phyloP scores from a whole-genome alignment of 2,329 filamentous ascomycete genomes.

The Byssoonygena ceratinophila region DNA sequence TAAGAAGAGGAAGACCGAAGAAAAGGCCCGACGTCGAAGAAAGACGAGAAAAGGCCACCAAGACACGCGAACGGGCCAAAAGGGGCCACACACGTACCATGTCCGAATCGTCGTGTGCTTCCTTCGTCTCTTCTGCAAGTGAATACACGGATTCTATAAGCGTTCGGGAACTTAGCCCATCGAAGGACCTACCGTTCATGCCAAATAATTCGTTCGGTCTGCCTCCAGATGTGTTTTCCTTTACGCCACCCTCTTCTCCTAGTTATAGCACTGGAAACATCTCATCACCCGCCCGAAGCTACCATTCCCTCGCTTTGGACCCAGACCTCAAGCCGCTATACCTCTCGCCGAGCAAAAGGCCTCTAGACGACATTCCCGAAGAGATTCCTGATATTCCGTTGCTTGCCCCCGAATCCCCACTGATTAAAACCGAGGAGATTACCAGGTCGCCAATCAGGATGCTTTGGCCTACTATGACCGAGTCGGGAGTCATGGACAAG shows the following conservation, averaged over 20 bases:
- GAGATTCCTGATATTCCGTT: constrained; percentile 24
- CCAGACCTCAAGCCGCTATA: constrained; percentile 31
- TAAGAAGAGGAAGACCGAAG: constrained; percentile 56
- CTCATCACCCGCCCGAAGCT: constrained; percentile 28
- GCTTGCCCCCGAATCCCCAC: constrained; percentile 16
- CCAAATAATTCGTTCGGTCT: constrained; percentile 26
- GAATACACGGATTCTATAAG: constrained; percentile 33
- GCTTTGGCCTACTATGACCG: constrained; percentile 30
- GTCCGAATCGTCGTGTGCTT: constrained; percentile 31
- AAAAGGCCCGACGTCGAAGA: constrained; percentile 53
- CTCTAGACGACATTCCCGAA: constrained; percentile 25
- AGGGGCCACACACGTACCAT: constrained; percentile 28
- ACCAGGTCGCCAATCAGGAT: constrained; percentile 22
- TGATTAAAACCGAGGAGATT: constrained; percentile 12
- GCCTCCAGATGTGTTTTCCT: constrained; percentile 35
- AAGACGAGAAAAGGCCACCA: constrained; percentile 46
- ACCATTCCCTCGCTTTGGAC: constrained; percentile 31
- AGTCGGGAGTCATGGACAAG: constrained; percentile 28
- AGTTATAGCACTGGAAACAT: constrained; percentile 32
- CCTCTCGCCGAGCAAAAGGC: constrained; percentile 26
- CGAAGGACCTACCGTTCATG: constrained; percentile 26
- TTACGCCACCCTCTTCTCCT: constrained; percentile 40
- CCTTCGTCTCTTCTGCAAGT: constrained; percentile 32
- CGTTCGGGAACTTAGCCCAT: constrained; percentile 27
- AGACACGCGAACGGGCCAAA: constrained; percentile 39